Percentiles rank a stretch among this genome's conserved stretches.
Evolutionary conservation across 75 land plant genomes (phyloP).

Genomic region (Adiantum capillusveneris): DNA sequence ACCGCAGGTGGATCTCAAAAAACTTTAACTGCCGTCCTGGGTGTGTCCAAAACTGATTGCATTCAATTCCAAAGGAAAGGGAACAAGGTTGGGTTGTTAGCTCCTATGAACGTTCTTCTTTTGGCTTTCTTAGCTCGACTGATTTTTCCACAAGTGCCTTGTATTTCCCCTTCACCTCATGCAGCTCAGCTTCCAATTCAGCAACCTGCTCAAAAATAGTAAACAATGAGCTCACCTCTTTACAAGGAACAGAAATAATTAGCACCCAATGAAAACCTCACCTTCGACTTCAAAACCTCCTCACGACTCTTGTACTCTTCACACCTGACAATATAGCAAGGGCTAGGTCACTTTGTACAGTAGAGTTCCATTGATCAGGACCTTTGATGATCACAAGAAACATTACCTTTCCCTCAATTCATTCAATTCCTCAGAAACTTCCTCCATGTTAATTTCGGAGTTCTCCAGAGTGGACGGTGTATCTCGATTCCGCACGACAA

Average conservation of each 20-base stretch:
- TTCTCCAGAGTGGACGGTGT: no score
- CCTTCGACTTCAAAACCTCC: slow-evolving; percentile 8
- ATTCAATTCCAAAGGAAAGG: no score
- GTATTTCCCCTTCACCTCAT: slow-evolving; percentile 5
- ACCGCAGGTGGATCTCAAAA: no score
- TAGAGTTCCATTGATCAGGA: neutral
- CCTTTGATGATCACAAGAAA: neutral
- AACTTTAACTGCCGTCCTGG: no score
- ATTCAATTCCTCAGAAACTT: slow-evolving; percentile 8
- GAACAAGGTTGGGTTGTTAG: no score
- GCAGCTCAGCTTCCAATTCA: slow-evolving; percentile 17
- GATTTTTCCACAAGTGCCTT: neutral
- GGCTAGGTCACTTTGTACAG: neutral
- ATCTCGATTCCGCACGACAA: neutral
- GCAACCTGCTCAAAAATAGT: slow-evolving; percentile 6
- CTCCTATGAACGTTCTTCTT: neutral
- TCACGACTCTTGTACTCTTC: slow-evolving; percentile 1
- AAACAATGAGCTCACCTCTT: neutral
- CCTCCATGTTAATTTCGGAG: neutral
- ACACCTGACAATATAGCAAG: slow-evolving; percentile 1
- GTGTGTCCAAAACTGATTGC: no score
- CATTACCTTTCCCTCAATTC: slow-evolving; percentile 3
- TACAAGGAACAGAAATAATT: neutral
- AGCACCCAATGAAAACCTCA: neutral
- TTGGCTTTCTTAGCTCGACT: neutral